Evolutionary conservation across 2,329 filamentous ascomycete genomes (phyloP).

Genomic region (Myriosclerotinia curreyana): DNA sequence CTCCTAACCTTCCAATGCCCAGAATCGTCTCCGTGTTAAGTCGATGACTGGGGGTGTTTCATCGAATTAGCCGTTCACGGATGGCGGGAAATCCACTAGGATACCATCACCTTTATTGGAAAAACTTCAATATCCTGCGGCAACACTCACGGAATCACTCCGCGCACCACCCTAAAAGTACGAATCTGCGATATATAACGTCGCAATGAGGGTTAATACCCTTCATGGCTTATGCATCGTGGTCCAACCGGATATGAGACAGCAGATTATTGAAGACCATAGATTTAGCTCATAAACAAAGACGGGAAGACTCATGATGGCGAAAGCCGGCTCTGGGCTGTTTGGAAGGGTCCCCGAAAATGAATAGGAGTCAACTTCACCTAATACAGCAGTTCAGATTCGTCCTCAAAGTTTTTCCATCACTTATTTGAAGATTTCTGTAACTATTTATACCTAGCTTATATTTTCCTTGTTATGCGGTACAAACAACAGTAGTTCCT

Average conservation of each 20-base stretch:
- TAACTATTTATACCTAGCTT: neutral
- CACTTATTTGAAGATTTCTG: neutral
- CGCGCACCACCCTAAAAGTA: neutral
- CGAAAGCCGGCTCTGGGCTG: neutral
- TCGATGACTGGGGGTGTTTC: neutral
- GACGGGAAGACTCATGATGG: neutral
- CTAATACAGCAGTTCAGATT: neutral
- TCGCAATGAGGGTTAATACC: neutral
- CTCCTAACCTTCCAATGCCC: neutral
- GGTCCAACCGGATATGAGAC: neutral
- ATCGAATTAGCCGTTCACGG: neutral
- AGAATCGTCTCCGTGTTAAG: neutral
- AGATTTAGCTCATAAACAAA: neutral
- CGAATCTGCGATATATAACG: neutral
- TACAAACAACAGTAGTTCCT: conserved; percentile 51
- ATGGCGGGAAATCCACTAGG: neutral
- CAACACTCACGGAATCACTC: neutral
- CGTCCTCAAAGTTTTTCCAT: neutral
- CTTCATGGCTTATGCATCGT: neutral
- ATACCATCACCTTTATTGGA: neutral
- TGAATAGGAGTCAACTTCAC: neutral
- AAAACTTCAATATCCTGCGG: neutral
- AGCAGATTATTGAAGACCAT: neutral
- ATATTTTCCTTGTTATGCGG: neutral
- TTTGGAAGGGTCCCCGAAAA: neutral